These are phyloP conservation scores for Solanum medicagineum DNA, from an alignment of 257 asterid genomes.

Conservation along the genomic window DNA sequence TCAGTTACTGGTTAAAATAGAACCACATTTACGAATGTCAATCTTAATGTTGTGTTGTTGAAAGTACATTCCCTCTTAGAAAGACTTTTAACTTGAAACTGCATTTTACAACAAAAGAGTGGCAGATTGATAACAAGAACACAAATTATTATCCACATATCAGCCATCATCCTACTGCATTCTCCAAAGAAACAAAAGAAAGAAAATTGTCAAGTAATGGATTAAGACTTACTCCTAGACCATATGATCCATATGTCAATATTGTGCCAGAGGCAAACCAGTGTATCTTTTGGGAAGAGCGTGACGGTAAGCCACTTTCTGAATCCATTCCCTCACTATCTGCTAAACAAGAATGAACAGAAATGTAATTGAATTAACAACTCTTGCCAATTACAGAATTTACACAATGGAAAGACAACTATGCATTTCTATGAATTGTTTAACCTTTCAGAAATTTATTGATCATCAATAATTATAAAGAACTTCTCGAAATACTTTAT, in stretches of 20 bases:
- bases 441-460: background rate
- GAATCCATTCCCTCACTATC: constrained; percentile 44
- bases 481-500: background rate
- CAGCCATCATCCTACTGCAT: background rate
- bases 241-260: constrained; percentile 43
- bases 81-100: background rate
- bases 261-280: constrained; percentile 38
- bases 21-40: background rate
- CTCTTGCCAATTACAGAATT: background rate
- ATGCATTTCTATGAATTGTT: background rate
- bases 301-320: constrained; percentile 27
- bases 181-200: background rate
- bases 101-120: background rate
- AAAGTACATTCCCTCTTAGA: background rate
- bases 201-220: background rate
- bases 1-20: background rate
- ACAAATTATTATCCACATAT: background rate
- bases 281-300: constrained; percentile 21
- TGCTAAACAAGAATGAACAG: background rate
- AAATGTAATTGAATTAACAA: background rate
- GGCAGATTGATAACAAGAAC: background rate
- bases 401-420: background rate
- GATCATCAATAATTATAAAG: background rate
- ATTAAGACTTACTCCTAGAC: constrained; percentile 41
- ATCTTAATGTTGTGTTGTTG: background rate